Conservation (phyloP, 345 rosid species). For the Kernera saxatilis region DNA sequence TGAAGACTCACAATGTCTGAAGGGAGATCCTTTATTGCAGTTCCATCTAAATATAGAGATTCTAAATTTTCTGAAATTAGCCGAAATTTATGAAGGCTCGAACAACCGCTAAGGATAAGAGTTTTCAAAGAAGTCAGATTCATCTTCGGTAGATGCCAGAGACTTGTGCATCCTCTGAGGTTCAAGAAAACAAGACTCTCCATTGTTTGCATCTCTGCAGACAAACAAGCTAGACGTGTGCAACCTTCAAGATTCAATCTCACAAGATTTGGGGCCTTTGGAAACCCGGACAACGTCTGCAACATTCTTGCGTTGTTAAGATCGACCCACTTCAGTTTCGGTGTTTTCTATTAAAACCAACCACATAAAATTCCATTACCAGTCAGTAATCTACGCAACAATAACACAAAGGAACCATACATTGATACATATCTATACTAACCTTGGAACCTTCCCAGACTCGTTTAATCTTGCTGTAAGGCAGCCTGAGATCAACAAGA, state of each 20-base stretch:
- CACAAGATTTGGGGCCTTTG: conserved; percentile 16
- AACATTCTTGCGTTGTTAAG: conserved; percentile 12
- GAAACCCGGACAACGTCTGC: conserved; percentile 18
- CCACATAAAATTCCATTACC: background rate
- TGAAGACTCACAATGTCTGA: background rate
- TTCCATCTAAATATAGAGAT: conserved; percentile 5
- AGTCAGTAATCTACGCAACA: background rate
- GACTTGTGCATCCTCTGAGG: conserved; percentile 22
- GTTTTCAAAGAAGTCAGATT: background rate
- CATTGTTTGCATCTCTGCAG: background rate
- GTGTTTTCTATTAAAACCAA: conserved; percentile 16
- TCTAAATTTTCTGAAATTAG: conserved; percentile 9
- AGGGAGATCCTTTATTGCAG: conserved; percentile 19
- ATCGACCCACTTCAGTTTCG: conserved; percentile 19
- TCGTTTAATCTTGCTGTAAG: conserved; percentile 10
- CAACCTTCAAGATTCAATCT: conserved; percentile 21
- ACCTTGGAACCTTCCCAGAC: conserved; percentile 23
- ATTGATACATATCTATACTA: background rate
- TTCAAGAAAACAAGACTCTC: conserved; percentile 2
- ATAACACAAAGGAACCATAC: background rate
- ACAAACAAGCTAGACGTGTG: background rate
- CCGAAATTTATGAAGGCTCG: background rate
- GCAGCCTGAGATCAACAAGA: conserved; percentile 12
- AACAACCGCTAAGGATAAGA: conserved; percentile 21
- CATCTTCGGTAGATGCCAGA: background rate